Conservation (phyloP, 2,329 filamentous ascomycete genomes). For the Didymella segeticola region DNA sequence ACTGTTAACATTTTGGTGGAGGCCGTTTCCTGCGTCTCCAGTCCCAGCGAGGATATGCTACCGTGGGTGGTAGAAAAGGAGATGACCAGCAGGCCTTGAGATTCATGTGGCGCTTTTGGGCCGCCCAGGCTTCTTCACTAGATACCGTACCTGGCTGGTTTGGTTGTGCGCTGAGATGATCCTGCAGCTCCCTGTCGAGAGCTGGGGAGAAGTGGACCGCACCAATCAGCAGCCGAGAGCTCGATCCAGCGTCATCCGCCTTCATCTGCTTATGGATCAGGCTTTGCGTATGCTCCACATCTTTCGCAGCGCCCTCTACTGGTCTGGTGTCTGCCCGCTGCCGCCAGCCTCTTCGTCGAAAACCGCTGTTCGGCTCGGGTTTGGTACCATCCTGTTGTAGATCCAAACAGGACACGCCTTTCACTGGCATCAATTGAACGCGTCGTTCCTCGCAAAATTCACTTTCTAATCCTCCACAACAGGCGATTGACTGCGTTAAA, state of each 20-base stretch:
- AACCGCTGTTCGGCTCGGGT: neutral
- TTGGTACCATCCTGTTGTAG: too few relatives aligned
- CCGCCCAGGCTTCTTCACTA: neutral
- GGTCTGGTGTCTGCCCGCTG: neutral
- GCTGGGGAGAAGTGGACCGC: neutral
- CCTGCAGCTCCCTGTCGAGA: neutral
- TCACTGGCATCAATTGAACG: too few relatives aligned
- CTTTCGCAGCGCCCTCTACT: neutral
- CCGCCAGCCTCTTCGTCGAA: neutral
- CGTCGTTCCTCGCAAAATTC: too few relatives aligned
- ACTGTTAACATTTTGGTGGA: constrained; percentile 9
- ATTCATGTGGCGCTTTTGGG: neutral
- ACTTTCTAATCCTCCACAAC: too few relatives aligned
- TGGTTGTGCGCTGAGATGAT: constrained; percentile 10
- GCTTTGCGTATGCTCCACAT: constrained; percentile 6
- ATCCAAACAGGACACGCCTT: too few relatives aligned
- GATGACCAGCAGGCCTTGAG: constrained; percentile 11
- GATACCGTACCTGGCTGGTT: neutral
- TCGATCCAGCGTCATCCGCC: neutral
- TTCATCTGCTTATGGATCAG: constrained; percentile 10
- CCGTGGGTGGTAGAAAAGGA: too few relatives aligned
- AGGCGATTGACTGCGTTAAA: too few relatives aligned
- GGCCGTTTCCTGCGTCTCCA: constrained; percentile 18
- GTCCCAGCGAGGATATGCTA: constrained; percentile 14
- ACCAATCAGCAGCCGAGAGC: constrained; percentile 4